Conservation (phyloP, 805 yeast genomes). For the Teunomyces pallodes region DNA sequence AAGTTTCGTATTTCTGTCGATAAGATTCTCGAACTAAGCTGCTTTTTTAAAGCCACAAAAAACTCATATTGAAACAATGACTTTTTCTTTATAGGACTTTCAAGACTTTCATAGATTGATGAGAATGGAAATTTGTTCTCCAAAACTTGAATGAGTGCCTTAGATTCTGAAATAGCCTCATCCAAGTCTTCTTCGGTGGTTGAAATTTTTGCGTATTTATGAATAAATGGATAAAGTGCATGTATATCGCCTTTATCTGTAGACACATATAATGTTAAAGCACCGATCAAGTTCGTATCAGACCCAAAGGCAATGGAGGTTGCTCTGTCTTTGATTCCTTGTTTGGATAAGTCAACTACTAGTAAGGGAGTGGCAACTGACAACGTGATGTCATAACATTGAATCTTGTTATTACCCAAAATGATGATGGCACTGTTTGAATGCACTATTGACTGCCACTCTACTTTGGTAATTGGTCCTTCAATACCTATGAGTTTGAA, state of each 20-base stretch:
- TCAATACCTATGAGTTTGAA: constrained; percentile 13
- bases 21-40: constrained; percentile 9
- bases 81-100: constrained; percentile 13
- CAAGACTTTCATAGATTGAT: constrained; percentile 7
- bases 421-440: constrained; percentile 24
- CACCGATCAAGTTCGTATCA: constrained; percentile 17
- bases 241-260: constrained; percentile 18
- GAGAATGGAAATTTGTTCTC: constrained; percentile 9
- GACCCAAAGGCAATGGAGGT: constrained; percentile 32
- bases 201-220: constrained; percentile 14
- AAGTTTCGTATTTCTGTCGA: constrained; percentile 11
- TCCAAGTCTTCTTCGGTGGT: constrained; percentile 14
- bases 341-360: constrained; percentile 14
- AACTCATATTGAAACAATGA: constrained; percentile 18
- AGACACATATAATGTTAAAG: constrained; percentile 29
- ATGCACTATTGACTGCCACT: constrained; percentile 24
- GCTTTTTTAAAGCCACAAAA: constrained; percentile 11
- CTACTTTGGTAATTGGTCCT: constrained; percentile 18
- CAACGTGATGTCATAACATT: constrained; percentile 18
- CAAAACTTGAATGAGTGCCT: constrained; percentile 10
- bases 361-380: constrained; percentile 18
- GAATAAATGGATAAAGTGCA: constrained; percentile 29
- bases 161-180: constrained; percentile 13
- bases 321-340: constrained; percentile 13
- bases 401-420: constrained; percentile 19